These are phyloP conservation scores for Deinandra increscens DNA, from an alignment of 129 eudicot genomes.

Conservation along the genomic window DNA sequence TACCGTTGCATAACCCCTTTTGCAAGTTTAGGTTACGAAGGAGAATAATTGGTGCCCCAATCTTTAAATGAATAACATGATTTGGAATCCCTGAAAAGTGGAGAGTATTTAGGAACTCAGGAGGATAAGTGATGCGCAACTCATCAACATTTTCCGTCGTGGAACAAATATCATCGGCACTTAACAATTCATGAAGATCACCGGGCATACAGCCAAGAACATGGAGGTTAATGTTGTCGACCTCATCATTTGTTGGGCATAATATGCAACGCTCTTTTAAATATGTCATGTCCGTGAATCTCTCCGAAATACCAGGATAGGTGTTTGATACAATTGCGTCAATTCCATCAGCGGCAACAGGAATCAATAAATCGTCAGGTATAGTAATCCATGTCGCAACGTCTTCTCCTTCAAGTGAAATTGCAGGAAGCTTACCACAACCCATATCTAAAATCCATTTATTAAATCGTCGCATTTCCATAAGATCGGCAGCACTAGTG, in stretches of 20 bases:
- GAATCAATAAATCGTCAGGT: not conserved
- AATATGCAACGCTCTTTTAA: not conserved
- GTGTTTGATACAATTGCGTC: not conserved
- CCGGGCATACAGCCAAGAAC: not conserved
- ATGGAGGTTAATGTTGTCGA: not conserved
- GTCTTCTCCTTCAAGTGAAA: not conserved
- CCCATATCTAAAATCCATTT: not conserved
- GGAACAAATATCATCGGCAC: not conserved
- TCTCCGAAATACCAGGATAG: not conserved
- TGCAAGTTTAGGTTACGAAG: too few species aligned
- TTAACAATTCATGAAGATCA: not conserved
- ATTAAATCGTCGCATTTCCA: not conserved
- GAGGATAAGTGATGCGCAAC: not conserved
- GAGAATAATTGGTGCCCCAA: constrained; percentile 2
- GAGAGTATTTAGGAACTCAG: not conserved
- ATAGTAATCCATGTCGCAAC: not conserved
- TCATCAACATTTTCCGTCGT: not conserved
- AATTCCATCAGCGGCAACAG: not conserved
- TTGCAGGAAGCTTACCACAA: not conserved
- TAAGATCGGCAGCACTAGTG: not conserved
- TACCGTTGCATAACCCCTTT: too few species aligned
- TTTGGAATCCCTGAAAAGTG: not conserved
- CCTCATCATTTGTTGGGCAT: not conserved
- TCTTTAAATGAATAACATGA: not conserved
- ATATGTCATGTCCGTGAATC: not conserved